Conservation (phyloP, 1,139 yeast genomes). For the Debaryomyces subglobosus region DNA sequence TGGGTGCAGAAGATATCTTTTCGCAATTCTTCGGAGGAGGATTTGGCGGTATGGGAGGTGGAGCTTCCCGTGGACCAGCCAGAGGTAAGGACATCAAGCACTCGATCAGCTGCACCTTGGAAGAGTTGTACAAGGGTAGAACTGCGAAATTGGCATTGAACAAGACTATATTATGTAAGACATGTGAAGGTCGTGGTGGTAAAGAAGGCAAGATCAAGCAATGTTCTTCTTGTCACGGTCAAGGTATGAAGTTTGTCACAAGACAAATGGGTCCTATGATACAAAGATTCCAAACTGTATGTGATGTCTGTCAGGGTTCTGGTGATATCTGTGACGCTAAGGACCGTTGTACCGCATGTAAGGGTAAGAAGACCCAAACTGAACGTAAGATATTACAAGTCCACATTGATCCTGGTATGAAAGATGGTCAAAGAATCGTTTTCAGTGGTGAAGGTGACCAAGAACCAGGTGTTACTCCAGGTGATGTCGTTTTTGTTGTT, state of each 20-base stretch:
- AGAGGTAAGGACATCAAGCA: conserved; percentile 92
- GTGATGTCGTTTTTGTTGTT: conserved; percentile 91
- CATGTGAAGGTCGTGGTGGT: conserved; percentile 97
- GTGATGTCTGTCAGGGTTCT: conserved; percentile 90
- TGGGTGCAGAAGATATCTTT: conserved; percentile 85
- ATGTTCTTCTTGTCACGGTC: conserved; percentile 85
- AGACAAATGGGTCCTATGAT: conserved; percentile 99
- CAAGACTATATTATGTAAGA: conserved; percentile 84
- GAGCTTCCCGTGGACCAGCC: conserved; percentile 82
- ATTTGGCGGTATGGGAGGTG: conserved; percentile 45
- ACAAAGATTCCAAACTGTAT: conserved; percentile 94
- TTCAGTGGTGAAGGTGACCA: conserved; percentile 98
- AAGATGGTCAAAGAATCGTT: conserved; percentile 86
- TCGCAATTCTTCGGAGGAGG: conserved; percentile 89
- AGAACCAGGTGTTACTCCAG: conserved; percentile 92
- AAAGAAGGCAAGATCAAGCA: conserved; percentile 87
- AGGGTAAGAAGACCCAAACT: conserved; percentile 82
- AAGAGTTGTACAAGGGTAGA: conserved; percentile 94
- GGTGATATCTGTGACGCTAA: conserved; percentile 89
- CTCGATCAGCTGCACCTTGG: conserved; percentile 80
- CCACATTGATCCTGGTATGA: conserved; percentile 97
- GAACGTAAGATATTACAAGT: conserved; percentile 96
- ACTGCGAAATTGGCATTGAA: conserved; percentile 91
- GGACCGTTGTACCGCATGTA: conserved; percentile 87
- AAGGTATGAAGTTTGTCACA: conserved; percentile 89